Evolutionary conservation across 441 rosid genomes (phyloP).

Genomic region (Kokia cookei): DNA sequence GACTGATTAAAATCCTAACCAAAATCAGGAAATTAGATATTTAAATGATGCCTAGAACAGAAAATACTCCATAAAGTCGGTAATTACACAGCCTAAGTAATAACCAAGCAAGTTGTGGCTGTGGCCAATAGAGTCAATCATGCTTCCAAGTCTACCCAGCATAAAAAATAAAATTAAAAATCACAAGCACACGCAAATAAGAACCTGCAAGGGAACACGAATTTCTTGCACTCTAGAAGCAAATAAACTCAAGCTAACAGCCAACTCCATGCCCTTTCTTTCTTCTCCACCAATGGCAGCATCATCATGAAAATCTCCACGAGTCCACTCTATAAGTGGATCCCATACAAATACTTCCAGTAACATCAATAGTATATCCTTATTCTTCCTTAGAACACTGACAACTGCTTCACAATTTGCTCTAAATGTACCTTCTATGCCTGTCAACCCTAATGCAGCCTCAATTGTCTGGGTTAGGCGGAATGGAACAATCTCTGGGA

Average conservation of each 20-base stretch:
- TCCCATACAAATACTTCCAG: slow-evolving; percentile 98
- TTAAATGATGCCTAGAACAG: slow-evolving; percentile 3
- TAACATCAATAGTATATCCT: slow-evolving; percentile 83
- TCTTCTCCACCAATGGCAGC: slow-evolving; percentile 98
- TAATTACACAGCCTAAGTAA: slow-evolving; percentile 6
- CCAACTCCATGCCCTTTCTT: slow-evolving; percentile 99
- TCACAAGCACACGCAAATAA: not conserved
- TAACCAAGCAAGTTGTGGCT: slow-evolving; percentile 1
- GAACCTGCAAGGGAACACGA: slow-evolving; percentile 95
- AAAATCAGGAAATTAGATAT: slow-evolving; percentile 1
- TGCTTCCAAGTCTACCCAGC: not conserved
- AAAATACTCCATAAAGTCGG: not conserved
- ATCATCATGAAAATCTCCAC: slow-evolving; percentile 96
- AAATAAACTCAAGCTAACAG: slow-evolving; percentile 98
- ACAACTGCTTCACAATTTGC: slow-evolving; percentile 91
- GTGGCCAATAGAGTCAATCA: slow-evolving; percentile 6
- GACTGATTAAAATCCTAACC: slow-evolving; percentile 6
- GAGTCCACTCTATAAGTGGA: slow-evolving; percentile 98
- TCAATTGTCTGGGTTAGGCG: slow-evolving; percentile 95
- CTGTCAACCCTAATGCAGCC: slow-evolving; percentile 90
- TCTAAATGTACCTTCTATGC: slow-evolving; percentile 87
- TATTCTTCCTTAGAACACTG: slow-evolving; percentile 78
- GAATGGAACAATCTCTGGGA: slow-evolving; percentile 97
- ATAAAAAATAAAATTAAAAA: not conserved
- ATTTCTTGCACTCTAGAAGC: slow-evolving; percentile 98